These are phyloP conservation scores for Fusarium pseudograminearum DNA, from an alignment of 2,329 filamentous ascomycete species.

Conservation along the genomic window DNA sequence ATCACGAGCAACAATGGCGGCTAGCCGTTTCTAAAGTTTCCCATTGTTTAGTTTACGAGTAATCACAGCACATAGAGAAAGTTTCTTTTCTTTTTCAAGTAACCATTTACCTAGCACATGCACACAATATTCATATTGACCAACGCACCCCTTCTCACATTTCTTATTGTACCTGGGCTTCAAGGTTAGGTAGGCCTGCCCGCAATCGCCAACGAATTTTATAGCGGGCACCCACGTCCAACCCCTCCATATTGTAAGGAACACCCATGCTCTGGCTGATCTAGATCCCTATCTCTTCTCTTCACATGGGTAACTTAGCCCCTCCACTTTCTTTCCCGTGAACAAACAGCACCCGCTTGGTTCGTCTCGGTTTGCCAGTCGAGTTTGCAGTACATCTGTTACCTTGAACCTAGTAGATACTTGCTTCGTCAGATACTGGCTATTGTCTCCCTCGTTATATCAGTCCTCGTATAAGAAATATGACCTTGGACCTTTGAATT, in stretches of 20 bases:
- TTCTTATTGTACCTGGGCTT: neutral
- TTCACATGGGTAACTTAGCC: constrained; percentile 23
- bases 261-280: constrained; percentile 27
- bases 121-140: neutral
- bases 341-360: constrained; percentile 24
- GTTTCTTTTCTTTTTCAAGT: too few relatives aligned
- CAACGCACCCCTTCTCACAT: neutral
- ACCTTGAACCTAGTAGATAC: neutral
- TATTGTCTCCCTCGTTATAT: neutral
- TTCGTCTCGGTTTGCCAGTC: constrained; percentile 6
- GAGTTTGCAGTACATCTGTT: constrained; percentile 1
- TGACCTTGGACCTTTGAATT: constrained; percentile 41
- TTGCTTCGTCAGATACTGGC: neutral
- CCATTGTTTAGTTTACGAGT: neutral
- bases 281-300: constrained; percentile 17
- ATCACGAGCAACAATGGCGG: neutral
- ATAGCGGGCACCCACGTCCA: constrained; percentile 11
- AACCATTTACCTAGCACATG: neutral
- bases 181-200: neutral
- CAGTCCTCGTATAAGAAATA: constrained; percentile 20
- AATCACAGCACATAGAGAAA: neutral
- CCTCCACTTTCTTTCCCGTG: constrained; percentile 24
- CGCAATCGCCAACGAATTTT: constrained; percentile 11
- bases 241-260: constrained; percentile 28
- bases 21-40: too few relatives aligned